Evolutionary conservation across 78 protist genomes (phyloP), one percentile per base, ranked within the genome.

Genomic region (Emiliania huxleyi): DNA sequence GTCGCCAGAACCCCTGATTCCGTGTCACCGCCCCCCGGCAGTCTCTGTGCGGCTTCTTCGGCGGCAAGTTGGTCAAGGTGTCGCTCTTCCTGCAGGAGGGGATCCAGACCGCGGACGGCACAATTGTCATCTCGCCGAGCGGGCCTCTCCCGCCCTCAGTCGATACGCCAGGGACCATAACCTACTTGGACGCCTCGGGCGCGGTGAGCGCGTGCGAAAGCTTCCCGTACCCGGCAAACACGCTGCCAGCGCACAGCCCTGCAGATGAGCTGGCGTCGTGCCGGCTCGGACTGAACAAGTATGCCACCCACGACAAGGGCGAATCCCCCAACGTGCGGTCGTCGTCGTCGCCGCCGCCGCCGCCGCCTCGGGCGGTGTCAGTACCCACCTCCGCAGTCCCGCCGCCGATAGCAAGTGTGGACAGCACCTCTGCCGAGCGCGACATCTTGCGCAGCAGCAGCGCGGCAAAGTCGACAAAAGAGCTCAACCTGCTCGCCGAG

Each of bases 11-110:
- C 62, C 8, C 62, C 62, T 52, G 62, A 8, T 8, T 52, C 29
- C 62, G 62, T 52, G 29, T 52, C 75, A 19, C 75, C 12, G 38
- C 75, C 38, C n/a, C 75, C 18, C 95, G 90, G 4, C 79, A 49
- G 91, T 0, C 42, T 18, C 83, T 90, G n/a, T 69, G 46, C 48
- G n/a, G 77, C 26, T 93, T 89, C 56, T 71, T 93, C 69, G 46
- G 45, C 26, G 95, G 75, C 90, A 22, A 69, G 75, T 45, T 69
- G 33, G 83, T 84, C 29, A 91, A 94, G 49, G 95, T 94, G 42
- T 87, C 94, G 37, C 88, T 89, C 33, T 94, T 94, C 92, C 44
- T 94, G 45, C 93, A 40, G 55, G 95, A 94, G 8, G 62, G 45
- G 15, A 37, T 91, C 49, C 95, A 93, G 79, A 1, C 8, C 2